Evolutionary conservation across 2,329 filamentous ascomycete genomes (phyloP).

Genomic region (Stachybotrys echinatus): DNA sequence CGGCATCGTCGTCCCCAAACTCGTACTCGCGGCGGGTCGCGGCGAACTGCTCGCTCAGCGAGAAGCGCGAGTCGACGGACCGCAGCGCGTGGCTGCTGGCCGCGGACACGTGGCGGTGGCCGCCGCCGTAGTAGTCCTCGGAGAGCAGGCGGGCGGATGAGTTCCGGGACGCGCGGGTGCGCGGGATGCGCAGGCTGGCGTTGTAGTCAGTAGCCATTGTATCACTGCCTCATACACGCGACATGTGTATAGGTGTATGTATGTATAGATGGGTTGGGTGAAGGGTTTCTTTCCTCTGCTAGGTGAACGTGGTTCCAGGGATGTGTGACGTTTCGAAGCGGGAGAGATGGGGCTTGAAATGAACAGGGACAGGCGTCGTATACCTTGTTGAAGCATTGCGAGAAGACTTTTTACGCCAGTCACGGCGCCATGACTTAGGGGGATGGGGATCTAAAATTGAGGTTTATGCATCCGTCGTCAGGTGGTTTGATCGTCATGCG

Average conservation of each 20-base stretch:
- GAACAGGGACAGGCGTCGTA: background rate
- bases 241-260: too few relatives aligned
- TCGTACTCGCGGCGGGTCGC: constrained; percentile 40
- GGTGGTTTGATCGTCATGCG: background rate
- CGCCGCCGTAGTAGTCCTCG: background rate
- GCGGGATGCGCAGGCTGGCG: constrained; percentile 22
- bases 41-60: constrained; percentile 42
- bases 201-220: constrained; percentile 15
- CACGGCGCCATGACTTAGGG: background rate
- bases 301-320: too few relatives aligned
- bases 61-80: constrained; percentile 37
- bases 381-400: background rate
- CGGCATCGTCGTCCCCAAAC: constrained; percentile 40
- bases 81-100: constrained; percentile 18
- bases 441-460: background rate
- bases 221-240: too few relatives aligned
- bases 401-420: background rate
- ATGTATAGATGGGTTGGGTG: too few relatives aligned
- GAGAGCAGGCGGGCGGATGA: background rate
- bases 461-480: constrained; percentile 1
- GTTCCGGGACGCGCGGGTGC: constrained; percentile 9
- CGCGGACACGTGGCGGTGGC: background rate
- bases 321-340: background rate
- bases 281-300: too few relatives aligned
- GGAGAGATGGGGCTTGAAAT: background rate